Evolutionary conservation across 225 moss, liverwort and hornwort species (phyloP).

Genomic region (Takakia lepidozioides): DNA sequence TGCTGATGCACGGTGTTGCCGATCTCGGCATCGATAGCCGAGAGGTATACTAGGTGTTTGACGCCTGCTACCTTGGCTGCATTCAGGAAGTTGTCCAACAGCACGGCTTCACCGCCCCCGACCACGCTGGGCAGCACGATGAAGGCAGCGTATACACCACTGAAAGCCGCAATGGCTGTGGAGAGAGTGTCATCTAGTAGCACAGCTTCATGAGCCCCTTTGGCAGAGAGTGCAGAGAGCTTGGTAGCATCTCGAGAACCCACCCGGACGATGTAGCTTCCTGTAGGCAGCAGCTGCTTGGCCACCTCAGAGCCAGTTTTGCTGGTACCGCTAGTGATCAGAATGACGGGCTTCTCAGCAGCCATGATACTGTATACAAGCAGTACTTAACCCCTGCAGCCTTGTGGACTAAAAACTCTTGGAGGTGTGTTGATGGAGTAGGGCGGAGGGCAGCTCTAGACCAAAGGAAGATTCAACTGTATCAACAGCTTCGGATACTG

Average conservation of each 20-base stretch:
- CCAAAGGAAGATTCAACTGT: no score
- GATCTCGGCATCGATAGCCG: background rate
- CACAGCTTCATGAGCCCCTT: background rate
- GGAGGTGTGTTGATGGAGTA: no score
- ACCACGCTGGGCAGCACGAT: no score
- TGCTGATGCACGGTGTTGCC: background rate
- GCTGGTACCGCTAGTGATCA: background rate
- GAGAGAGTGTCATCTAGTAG: background rate
- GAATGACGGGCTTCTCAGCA: conserved; percentile 5
- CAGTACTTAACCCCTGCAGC: no score
- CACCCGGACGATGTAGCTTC: background rate
- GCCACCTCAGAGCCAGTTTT: background rate
- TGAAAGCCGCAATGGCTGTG: background rate
- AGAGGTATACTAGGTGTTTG: no score
- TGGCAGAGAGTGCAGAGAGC: background rate
- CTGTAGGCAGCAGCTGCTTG: background rate
- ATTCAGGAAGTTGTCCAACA: background rate
- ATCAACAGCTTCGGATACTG: no score
- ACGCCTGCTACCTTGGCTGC: no score
- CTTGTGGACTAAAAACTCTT: no score
- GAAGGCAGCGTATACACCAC: no score
- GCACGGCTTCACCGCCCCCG: background rate
- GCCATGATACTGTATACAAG: no score
- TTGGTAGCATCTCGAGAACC: conserved; percentile 1
- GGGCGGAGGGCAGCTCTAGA: no score